Base-by-base conservation (phyloP, 768 basidiomycete species). In the Suillus hirtellus region DNA sequence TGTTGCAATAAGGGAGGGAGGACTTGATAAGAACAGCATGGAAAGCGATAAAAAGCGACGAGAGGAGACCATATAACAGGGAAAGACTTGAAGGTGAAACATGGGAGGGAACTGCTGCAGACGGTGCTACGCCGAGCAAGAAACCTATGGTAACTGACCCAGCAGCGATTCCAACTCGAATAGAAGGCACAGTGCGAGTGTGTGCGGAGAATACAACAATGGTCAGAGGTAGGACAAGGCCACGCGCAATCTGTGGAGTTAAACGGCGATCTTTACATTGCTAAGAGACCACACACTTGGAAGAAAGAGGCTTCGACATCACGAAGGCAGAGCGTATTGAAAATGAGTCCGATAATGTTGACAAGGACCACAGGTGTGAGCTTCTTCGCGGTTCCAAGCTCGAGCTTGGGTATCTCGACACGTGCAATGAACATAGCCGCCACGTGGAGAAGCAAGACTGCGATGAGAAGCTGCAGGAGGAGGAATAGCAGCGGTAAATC, bases 231-330 rank as follows among this genome's bases (percentile, higher is more conserved):
- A 96, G 81, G 4, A 92, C 88, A 43, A 96, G 82, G 0, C 93
- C 93, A 67, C 93, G 80, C 1, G 93, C 93, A 69, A 96, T 92
- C 88, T 94, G 75, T 24, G 9, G 14, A 43, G 27, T 64, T 14
- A 59, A 15, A 58, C 15, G 14, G 17, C 31, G 10, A n/a, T 38
- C 10, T 10, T 14, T 15, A n/a, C 35, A 14, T 9, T 59, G 50
- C 27, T 42, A 17, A 44, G 21, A 31, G 6, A 31, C 17, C 7
- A 56, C 71, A 43, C 66, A 88, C 89, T 81, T 92, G 90, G 75
- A 92, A 93, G 74, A 89, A 93, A 0, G 88, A 86, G 2, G 91
- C 90, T 62, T 93, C 91, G 21, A 93, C 90, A 60, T 85, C 87
- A 34, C 89, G 82, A 60, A 93, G 78, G 69, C 92, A 93, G 6